These are phyloP conservation scores for Schizosaccharomyces cryophilus DNA, from an alignment of 805 yeast genomes.

Conservation along the genomic window DNA sequence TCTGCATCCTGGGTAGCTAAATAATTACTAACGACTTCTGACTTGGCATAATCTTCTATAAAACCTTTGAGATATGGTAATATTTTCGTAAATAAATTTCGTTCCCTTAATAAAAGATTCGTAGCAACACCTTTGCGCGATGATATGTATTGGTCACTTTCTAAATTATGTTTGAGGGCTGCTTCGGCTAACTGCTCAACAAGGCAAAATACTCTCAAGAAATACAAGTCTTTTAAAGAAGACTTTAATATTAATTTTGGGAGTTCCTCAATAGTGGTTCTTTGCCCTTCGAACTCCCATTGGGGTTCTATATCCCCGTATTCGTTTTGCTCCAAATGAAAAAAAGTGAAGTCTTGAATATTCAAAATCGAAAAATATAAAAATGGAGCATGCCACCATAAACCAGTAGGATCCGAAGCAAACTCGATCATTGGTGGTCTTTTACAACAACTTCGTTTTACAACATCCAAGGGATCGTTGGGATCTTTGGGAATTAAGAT, in stretches of 20 bases:
- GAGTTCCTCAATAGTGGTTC: background rate
- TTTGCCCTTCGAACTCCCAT: background rate
- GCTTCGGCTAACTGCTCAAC: constrained; percentile 6
- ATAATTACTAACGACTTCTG: too few relatives aligned
- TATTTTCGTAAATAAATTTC: background rate
- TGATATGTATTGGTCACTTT: background rate
- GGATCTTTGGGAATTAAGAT: background rate
- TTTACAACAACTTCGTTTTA: background rate
- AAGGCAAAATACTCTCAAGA: constrained; percentile 3
- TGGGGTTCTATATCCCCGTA: background rate
- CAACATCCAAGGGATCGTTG: background rate
- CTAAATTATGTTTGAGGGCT: constrained; percentile 5
- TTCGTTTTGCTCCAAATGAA: background rate
- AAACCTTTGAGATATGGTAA: too few relatives aligned
- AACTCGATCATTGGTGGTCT: constrained; percentile 3
- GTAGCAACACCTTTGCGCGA: background rate
- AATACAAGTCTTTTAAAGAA: constrained; percentile 4
- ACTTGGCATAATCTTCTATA: too few relatives aligned
- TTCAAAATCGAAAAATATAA: constrained; percentile 3
- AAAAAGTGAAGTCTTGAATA: constrained; percentile 4
- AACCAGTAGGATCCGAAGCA: constrained; percentile 3
- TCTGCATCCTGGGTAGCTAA: too few relatives aligned
- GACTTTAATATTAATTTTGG: background rate
- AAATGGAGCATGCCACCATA: constrained; percentile 5
- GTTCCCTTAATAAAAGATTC: background rate